Evolutionary conservation across 495 filamentous ascomycete genomes (phyloP), one percentile per base, ranked within the genome.

Genomic region (Xylaria cubensis): DNA sequence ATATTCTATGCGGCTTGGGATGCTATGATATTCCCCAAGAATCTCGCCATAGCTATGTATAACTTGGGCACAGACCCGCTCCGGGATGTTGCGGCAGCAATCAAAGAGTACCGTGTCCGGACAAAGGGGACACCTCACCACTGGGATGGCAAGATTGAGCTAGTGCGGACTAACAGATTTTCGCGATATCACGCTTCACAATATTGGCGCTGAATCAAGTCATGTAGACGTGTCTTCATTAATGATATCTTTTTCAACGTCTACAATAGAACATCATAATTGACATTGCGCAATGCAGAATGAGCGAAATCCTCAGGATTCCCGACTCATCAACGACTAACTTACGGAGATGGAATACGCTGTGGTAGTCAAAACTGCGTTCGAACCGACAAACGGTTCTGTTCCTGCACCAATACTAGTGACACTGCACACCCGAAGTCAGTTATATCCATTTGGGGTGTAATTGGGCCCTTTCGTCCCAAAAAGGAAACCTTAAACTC

Each of bases 1-100:
- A 71, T 86, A 29, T 86, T 82, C 67, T 63, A 76, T 32, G 79
- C 72, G 0, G 84, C 83, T 13, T 86, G 84, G 84, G 76, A 81
- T 29, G 76, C 80, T 8, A 82, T 84, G 51, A 44, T 82, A 0
- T 12, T 75, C 7, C 75, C 78, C 5, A 73, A 48, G 26, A 70
- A 10, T 9, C 75, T 81, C 55, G 61, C 42, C 0, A 71, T 61
- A 48, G 78, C 79, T 2, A 69, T 67, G 26, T 65, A 36, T 69
- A 83, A 8, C n/a, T 42, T 29, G 21, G 56, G 42, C 24, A 79
- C 71, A 1, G 34, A 6, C 2, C 51, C 64, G 17, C 83, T 86
- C 74, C 73, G 67, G 44, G 82, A 86, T 55, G 84, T 85, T 2
- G 69, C 83, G 0, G 75, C 42, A 7, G 81, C 73, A 0, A 79